Conservation (phyloP, 176 grass and related monocot species). For the Urochloa ruziziensis region DNA sequence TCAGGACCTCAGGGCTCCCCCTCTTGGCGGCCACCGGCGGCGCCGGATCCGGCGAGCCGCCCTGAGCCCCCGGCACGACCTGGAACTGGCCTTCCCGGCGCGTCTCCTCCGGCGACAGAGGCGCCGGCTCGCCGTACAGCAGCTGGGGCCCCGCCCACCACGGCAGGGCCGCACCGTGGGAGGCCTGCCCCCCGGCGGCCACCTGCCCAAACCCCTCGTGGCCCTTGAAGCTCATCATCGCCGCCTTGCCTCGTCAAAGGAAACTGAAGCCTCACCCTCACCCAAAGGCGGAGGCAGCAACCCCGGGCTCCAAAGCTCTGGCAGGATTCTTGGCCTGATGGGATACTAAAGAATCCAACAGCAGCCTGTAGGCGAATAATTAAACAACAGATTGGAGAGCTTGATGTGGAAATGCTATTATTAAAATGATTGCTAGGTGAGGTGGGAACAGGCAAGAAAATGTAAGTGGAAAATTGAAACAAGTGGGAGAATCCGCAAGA, state of each 20-base stretch:
- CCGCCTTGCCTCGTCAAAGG: background rate
- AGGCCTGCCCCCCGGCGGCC: constrained; percentile 11
- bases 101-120: constrained; percentile 36
- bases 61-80: constrained; percentile 39
- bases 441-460: background rate
- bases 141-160: constrained; percentile 74
- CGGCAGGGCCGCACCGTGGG: constrained; percentile 35
- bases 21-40: constrained; percentile 2
- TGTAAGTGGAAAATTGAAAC: background rate
- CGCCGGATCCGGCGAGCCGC: constrained; percentile 41
- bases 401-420: background rate
- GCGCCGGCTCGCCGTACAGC: constrained; percentile 54
- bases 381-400: background rate
- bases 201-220: constrained; percentile 40
- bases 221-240: constrained; percentile 61
- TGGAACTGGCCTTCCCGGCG: constrained; percentile 52
- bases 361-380: constrained; percentile 16
- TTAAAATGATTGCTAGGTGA: background rate
- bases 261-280: background rate
- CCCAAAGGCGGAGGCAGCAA: background rate
- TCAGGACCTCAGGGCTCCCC: constrained; percentile 40
- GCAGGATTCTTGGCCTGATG: constrained; percentile 3
- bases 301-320: background rate
- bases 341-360: constrained; percentile 7
- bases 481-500: constrained; percentile 16